Percentiles rank a stretch among this genome's conserved stretches.
Conservation (phyloP, 768 basidiomycete species). For the Lyophyllum shimeji region DNA sequence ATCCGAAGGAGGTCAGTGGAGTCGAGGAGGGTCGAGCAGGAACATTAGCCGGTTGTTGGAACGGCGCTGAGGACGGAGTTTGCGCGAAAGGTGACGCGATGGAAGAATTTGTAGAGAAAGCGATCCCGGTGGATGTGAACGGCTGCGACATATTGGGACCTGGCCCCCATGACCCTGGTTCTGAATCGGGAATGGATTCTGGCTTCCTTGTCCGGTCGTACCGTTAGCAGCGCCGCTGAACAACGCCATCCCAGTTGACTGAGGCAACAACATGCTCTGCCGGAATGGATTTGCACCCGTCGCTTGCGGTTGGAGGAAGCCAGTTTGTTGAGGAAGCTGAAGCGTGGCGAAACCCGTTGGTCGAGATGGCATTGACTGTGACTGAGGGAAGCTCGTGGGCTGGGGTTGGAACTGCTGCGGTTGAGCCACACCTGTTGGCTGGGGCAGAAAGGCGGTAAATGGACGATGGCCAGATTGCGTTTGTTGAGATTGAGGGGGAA, state of each 20-base stretch:
- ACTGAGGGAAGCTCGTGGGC: conserved; percentile 23
- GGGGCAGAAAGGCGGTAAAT: conserved; percentile 57
- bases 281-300: conserved; percentile 84
- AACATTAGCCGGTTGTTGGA: conserved; percentile 22
- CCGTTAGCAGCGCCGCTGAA: conserved; percentile 33
- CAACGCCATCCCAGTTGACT: conserved; percentile 56
- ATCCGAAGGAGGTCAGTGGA: conserved; percentile 50
- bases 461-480: conserved; percentile 44
- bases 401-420: conserved; percentile 28
- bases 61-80: conserved; percentile 13
- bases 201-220: conserved; percentile 13
- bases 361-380: conserved; percentile 34
- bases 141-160: conserved; percentile 1
- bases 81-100: conserved; percentile 24
- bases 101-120: conserved; percentile 19
- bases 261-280: conserved; percentile 70
- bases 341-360: conserved; percentile 28
- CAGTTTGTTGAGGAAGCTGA: conserved; percentile 27
- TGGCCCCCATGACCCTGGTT: conserved; percentile 14
- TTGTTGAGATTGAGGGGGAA: conserved; percentile 35
- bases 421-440: conserved; percentile 43
- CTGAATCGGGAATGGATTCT: conserved; percentile 19
- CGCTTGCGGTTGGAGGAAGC: conserved; percentile 52
- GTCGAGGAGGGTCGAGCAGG: conserved; percentile 73
- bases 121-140: conserved; percentile 18